phyloP scores from a whole-genome alignment of 495 filamentous ascomycete species.

The Penicillium macrosclerotiorum region DNA sequence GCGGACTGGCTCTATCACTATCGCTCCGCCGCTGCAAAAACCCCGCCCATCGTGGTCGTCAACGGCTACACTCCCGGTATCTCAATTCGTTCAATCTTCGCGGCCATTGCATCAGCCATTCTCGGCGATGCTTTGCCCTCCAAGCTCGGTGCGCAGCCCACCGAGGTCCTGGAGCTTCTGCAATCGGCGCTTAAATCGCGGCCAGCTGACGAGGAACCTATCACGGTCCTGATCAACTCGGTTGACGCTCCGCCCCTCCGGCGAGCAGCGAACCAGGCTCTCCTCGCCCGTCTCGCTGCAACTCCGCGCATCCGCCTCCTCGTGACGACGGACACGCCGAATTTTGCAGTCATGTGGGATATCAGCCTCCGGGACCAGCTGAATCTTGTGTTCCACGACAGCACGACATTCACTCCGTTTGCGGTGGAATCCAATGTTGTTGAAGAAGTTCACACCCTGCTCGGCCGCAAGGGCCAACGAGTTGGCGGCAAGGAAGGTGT shows the following conservation, averaged over 20 bases:
- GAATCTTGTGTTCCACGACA: conserved; percentile 89
- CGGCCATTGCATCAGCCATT: conserved; percentile 64
- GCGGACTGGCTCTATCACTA: conserved; percentile 65
- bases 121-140: conserved; percentile 53
- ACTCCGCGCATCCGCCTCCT: conserved; percentile 72
- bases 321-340: conserved; percentile 81
- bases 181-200: conserved; percentile 54
- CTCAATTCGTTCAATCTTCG: conserved; percentile 76
- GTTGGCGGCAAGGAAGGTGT: conserved; percentile 91
- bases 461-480: conserved; percentile 78
- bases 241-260: conserved; percentile 79
- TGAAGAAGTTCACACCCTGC: conserved; percentile 79
- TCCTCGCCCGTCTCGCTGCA: conserved; percentile 73
- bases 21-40: conserved; percentile 27
- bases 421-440: conserved; percentile 73
- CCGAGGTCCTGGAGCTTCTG: conserved; percentile 64
- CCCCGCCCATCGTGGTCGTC: conserved; percentile 70
- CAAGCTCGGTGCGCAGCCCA: conserved; percentile 59
- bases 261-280: conserved; percentile 61
- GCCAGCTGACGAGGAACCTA: conserved; percentile 33
- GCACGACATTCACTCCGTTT: conserved; percentile 81
- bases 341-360: conserved; percentile 88
- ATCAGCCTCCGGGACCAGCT: conserved; percentile 71
- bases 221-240: conserved; percentile 80
- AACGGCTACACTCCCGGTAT: conserved; percentile 83